Evolutionary conservation across 2,329 filamentous ascomycete genomes (phyloP), one percentile per base, ranked within the genome.

Genomic region (Colletotrichum echinochloae): DNA sequence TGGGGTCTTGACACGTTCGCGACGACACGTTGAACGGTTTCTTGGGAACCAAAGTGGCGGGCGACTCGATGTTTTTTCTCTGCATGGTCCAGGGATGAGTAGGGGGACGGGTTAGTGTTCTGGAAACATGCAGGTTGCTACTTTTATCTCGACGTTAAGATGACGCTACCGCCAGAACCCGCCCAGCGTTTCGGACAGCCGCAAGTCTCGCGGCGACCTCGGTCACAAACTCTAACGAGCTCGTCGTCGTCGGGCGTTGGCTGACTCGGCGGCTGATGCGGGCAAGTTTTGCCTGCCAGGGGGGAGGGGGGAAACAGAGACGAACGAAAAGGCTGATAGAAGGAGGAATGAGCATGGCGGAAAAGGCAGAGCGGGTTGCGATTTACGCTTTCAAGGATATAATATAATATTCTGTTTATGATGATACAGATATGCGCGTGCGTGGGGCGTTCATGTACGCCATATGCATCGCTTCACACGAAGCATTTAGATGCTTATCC

Each of bases 171-270:
- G 37, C 16, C 37, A 49, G 44, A 28, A 16, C 11, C 23, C 37
- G 61, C 37, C 51, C 37, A 35, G 28, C 14, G 60, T 41, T 46
- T 63, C 60, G 41, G 28, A 26, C 30, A 28, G 39, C 46, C 41
- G 44, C 23, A 23, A 64, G 49, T 52, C 28, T 51, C 30, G 18
- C n/a, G 33, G 7, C 48, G 44, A 37, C 35, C 28, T 37, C 41
- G n/a, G n/a, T 8, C 18, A 14, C 20, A 23, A 35, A 48, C 39
- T 33, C 41, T 35, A 14, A 20, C n/a, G 18, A 48, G 35, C n/a
- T n/a, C n/a, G 28, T 56, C 26, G 39, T 51, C 61, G 49, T 35
- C 28, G 26, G 14, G 28, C n/a, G 41, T n/a, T 20, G 26, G 30
- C 51, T 54, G 26, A 54, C 51, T 54, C 51, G 41, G 20, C 12